Conservation (phyloP, 2,329 filamentous ascomycete genomes). For the Aspergillus chevalieri region DNA sequence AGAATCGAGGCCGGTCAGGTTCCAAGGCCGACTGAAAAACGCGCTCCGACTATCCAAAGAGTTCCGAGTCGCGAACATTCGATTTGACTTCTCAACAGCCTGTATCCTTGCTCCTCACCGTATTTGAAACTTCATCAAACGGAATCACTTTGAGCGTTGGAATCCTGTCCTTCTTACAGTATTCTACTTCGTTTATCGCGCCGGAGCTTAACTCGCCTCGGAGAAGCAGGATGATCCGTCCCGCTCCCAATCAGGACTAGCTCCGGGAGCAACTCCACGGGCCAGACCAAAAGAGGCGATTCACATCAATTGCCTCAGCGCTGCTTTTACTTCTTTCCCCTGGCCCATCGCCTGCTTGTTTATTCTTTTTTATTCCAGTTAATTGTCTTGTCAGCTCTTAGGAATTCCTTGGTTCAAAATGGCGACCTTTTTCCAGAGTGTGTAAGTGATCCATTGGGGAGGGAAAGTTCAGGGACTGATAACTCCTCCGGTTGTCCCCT, state of each 20-base stretch:
- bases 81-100: too few species aligned
- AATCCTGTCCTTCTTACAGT: background rate
- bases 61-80: too few species aligned
- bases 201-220: constrained; percentile 3
- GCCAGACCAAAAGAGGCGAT: constrained; percentile 12
- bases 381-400: constrained; percentile 7
- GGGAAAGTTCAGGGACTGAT: constrained; percentile 7
- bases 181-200: too few species aligned
- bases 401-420: constrained; percentile 24
- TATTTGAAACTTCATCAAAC: too few species aligned
- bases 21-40: background rate
- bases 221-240: constrained; percentile 19
- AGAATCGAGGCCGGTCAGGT: background rate
- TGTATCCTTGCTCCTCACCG: too few species aligned
- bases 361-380: constrained; percentile 1
- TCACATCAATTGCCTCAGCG: background rate
- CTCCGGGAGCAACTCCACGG: constrained; percentile 10
- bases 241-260: constrained; percentile 17
- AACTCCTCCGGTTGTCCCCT: constrained; percentile 18
- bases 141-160: background rate
- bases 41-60: background rate
- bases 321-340: background rate
- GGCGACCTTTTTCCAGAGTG: constrained; percentile 46
- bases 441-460: constrained; percentile 33
- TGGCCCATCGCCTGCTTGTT: background rate